Evolutionary conservation across 768 basidiomycete genomes (phyloP).

Genomic region (Tulasnella sp.): DNA sequence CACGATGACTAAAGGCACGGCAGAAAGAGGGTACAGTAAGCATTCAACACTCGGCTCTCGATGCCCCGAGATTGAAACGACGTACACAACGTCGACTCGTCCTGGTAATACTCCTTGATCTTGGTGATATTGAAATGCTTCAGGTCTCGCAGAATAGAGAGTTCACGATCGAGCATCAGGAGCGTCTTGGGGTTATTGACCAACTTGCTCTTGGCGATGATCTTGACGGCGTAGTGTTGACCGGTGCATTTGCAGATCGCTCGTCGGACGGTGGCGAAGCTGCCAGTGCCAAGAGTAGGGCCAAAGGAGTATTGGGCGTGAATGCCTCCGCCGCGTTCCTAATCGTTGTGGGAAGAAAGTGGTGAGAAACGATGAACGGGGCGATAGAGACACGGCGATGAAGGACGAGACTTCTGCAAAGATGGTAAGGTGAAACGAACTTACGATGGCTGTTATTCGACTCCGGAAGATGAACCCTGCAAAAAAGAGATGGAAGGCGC

Average conservation of each 20-base stretch:
- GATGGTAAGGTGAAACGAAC: not conserved
- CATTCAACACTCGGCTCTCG: not conserved
- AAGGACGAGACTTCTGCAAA: slow-evolving; percentile 26
- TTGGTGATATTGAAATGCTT: slow-evolving; percentile 37
- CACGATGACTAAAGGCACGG: slow-evolving; percentile 48
- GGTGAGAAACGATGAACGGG: slow-evolving; percentile 22
- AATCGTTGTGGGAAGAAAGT: slow-evolving; percentile 5
- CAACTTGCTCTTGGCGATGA: slow-evolving; percentile 49
- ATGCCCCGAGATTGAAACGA: not conserved
- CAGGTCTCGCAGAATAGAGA: slow-evolving; percentile 41
- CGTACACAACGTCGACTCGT: slow-evolving; percentile 24
- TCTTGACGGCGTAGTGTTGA: slow-evolving; percentile 80
- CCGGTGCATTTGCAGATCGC: slow-evolving; percentile 71
- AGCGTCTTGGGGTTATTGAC: slow-evolving; percentile 33
- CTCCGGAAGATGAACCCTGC: slow-evolving; percentile 72
- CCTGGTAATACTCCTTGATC: slow-evolving; percentile 35
- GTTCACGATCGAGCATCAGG: slow-evolving; percentile 42
- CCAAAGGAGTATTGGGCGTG: slow-evolving; percentile 42
- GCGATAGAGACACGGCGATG: not conserved
- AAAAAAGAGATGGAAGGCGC: not conserved
- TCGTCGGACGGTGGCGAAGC: slow-evolving; percentile 87
- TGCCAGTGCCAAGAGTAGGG: slow-evolving; percentile 70
- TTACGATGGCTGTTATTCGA: slow-evolving; percentile 42
- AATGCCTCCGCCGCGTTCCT: slow-evolving; percentile 39
- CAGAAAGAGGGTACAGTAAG: not conserved